Evolutionary conservation across 352 stramenopile genomes (phyloP).

Genomic region (Plasmopara halstedii): DNA sequence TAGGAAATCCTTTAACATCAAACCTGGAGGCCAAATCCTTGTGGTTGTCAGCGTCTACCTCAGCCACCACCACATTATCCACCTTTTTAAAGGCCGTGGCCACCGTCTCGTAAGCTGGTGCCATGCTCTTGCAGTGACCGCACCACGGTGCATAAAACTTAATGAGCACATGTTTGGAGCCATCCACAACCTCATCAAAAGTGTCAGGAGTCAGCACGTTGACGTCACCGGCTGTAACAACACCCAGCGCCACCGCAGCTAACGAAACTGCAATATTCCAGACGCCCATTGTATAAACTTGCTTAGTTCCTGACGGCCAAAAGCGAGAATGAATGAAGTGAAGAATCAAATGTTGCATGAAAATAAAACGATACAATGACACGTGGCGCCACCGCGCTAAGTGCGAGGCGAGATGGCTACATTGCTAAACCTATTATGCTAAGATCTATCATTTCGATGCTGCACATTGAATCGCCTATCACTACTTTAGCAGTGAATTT

Average conservation of each 20-base stretch:
- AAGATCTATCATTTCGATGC: slow-evolving; percentile 18
- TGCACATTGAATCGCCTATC: slow-evolving; percentile 22
- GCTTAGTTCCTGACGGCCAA: slow-evolving; percentile 11
- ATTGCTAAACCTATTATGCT: slow-evolving; percentile 13
- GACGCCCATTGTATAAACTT: slow-evolving; percentile 23
- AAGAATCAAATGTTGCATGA: too few relatives aligned
- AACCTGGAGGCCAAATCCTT: slow-evolving; percentile 76
- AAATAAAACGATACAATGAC: slow-evolving; percentile 9
- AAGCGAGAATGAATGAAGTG: slow-evolving; percentile 22
- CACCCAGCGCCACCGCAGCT: slow-evolving; percentile 36
- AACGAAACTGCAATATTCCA: slow-evolving; percentile 55
- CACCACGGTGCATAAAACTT: slow-evolving; percentile 91
- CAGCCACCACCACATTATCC: slow-evolving; percentile 74
- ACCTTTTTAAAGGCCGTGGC: slow-evolving; percentile 84
- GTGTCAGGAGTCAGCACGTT: slow-evolving; percentile 76
- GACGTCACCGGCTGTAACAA: slow-evolving; percentile 61
- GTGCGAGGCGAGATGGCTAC: slow-evolving; percentile 14
- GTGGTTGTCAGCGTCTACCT: slow-evolving; percentile 87
- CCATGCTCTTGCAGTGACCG: slow-evolving; percentile 87
- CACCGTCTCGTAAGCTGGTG: slow-evolving; percentile 76
- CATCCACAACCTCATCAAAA: slow-evolving; percentile 75
- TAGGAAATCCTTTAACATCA: slow-evolving; percentile 89
- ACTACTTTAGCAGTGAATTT: slow-evolving; percentile 5
- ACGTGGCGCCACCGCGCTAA: slow-evolving; percentile 15
- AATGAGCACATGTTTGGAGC: slow-evolving; percentile 77